A percentile compares a stretch with the other conserved stretches of the same genome.
Evolutionary conservation across 1,284 basidiomycete genomes (phyloP).

Genomic region (Irpex sp.): DNA sequence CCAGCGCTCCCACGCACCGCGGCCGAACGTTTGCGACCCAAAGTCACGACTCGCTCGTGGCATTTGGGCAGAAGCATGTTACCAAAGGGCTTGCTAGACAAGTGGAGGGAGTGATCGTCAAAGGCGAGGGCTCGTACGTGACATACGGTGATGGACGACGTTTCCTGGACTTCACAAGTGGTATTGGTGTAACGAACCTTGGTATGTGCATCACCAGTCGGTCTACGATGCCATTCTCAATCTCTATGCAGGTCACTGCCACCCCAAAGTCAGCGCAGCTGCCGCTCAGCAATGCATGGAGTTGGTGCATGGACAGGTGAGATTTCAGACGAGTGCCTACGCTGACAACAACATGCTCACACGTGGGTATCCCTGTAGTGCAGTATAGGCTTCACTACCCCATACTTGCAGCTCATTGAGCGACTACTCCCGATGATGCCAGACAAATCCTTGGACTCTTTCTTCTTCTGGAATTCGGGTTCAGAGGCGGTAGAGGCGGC

Average conservation of each 20-base stretch:
- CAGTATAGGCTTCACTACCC: slow-evolving; percentile 74
- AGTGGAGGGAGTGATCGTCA: slow-evolving; percentile 72
- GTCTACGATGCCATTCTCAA: background rate
- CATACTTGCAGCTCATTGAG: slow-evolving; percentile 77
- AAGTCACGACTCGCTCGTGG: slow-evolving; percentile 23
- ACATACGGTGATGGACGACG: slow-evolving; percentile 66
- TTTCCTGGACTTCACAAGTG: slow-evolving; percentile 82
- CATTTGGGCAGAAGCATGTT: slow-evolving; percentile 64
- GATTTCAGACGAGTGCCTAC: background rate
- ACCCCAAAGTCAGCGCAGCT: slow-evolving; percentile 82
- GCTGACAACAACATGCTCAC: background rate
- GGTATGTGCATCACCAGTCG: slow-evolving; percentile 40
- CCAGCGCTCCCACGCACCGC: background rate
- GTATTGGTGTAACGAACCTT: slow-evolving; percentile 81
- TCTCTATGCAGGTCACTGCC: slow-evolving; percentile 67
- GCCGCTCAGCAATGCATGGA: slow-evolving; percentile 83
- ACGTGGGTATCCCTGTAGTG: slow-evolving; percentile 41
- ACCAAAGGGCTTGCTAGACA: slow-evolving; percentile 67
- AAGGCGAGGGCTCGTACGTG: slow-evolving; percentile 78
- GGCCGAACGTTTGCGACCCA: slow-evolving; percentile 11
- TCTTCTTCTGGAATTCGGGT: slow-evolving; percentile 97
- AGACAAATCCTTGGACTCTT: slow-evolving; percentile 84
- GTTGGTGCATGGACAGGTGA: slow-evolving; percentile 76
- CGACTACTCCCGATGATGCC: slow-evolving; percentile 82
- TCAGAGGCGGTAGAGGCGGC: slow-evolving; percentile 87